phyloP scores from a whole-genome alignment of 176 grass and related monocot species.

The Carex pumila region DNA sequence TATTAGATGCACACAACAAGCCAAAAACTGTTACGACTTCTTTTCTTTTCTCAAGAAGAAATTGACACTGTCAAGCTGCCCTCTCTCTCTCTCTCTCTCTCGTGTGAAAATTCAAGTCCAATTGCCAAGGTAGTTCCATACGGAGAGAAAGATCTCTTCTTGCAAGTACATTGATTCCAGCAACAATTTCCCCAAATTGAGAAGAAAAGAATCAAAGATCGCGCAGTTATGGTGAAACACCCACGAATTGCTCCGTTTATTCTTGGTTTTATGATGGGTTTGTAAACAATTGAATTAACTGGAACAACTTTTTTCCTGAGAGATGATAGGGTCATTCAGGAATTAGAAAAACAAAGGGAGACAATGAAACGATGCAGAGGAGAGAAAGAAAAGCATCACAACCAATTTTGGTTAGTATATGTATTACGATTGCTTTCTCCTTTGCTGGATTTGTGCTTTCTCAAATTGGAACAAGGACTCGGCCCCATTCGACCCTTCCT shows the following conservation, averaged over 20 bases:
- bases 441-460: conserved; percentile 57
- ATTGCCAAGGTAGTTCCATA: background rate
- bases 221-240: background rate
- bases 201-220: background rate
- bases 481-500: conserved; percentile 18
- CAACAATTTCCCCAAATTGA: background rate
- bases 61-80: background rate
- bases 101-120: background rate
- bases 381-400: background rate
- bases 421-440: conserved; percentile 52
- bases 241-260: background rate
- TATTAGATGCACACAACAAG: background rate
- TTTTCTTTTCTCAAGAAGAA: background rate
- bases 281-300: background rate
- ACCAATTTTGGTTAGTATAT: conserved; percentile 43
- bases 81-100: background rate
- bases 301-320: background rate
- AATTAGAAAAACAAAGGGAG: background rate
- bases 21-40: background rate
- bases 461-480: conserved; percentile 29
- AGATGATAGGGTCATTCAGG: background rate
- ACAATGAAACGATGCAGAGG: background rate
- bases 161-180: background rate
- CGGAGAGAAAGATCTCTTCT: background rate
- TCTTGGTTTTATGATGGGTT: conserved; percentile 7